Evolutionary conservation across 768 basidiomycete species (phyloP).

Genomic region (Rossbeevera mucosa): DNA sequence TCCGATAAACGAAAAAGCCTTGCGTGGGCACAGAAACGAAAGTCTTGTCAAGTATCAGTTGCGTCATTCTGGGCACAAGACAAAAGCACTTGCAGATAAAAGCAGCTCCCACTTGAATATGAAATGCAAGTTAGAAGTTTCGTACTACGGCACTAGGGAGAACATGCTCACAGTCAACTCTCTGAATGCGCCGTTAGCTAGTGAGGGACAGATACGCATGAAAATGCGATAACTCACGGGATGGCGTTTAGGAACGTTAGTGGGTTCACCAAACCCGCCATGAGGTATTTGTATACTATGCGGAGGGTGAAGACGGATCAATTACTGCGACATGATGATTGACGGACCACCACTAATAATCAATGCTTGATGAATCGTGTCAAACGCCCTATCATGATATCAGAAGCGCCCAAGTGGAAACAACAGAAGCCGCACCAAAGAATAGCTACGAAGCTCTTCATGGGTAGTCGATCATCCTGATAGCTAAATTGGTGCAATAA

Average conservation of each 20-base stretch:
- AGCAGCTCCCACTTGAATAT: slow-evolving; percentile 1
- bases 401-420: background rate
- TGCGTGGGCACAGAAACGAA: background rate
- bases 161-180: background rate
- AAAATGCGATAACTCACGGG: background rate
- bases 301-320: background rate
- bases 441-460: background rate
- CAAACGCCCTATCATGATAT: background rate
- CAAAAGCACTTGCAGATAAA: background rate
- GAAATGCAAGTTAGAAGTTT: background rate
- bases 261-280: background rate
- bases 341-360: slow-evolving; percentile 3
- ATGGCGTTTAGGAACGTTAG: background rate
- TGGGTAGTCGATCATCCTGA: background rate
- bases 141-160: background rate
- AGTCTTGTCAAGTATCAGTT: background rate
- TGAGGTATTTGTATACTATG: background rate
- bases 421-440: background rate
- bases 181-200: background rate
- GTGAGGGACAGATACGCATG: background rate
- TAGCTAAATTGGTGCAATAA: background rate
- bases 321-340: background rate
- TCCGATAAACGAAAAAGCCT: background rate
- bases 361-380: slow-evolving; percentile 1
- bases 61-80: background rate